Percentiles rank a stretch among this genome's conserved stretches.
phyloP scores from a whole-genome alignment of 805 yeast genomes.

The Yarrowia sp. region DNA sequence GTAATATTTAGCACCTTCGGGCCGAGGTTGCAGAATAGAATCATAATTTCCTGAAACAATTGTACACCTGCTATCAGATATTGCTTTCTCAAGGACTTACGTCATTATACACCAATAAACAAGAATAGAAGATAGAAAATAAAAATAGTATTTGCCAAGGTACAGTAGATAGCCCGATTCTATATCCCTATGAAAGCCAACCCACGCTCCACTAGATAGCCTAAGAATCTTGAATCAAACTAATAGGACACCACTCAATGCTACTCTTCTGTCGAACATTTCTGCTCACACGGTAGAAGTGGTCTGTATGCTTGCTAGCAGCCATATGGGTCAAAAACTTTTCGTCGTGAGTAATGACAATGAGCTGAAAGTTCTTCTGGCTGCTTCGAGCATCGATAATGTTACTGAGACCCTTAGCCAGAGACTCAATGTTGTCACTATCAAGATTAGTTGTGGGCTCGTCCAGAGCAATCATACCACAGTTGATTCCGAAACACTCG shows the following conservation, averaged over 20 bases:
- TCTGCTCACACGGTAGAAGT: constrained; percentile 76
- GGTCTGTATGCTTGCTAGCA: constrained; percentile 81
- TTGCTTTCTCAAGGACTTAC: too few relatives aligned
- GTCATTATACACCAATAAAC: too few relatives aligned
- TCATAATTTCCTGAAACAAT: too few relatives aligned
- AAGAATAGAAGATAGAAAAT: too few relatives aligned
- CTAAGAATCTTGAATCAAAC: not conserved
- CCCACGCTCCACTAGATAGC: too few relatives aligned
- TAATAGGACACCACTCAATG: constrained; percentile 50
- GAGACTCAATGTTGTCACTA: constrained; percentile 78
- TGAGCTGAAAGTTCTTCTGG: constrained; percentile 88
- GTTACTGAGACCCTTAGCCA: constrained; percentile 72
- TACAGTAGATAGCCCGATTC: too few relatives aligned
- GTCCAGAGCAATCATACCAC: constrained; percentile 94
- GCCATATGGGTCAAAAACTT: constrained; percentile 80
- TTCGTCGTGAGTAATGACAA: constrained; percentile 96
- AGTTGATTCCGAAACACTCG: constrained; percentile 90
- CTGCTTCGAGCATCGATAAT: constrained; percentile 70
- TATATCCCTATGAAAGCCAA: too few relatives aligned
- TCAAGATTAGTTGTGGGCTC: constrained; percentile 98
- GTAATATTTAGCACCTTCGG: too few relatives aligned
- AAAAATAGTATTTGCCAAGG: too few relatives aligned
- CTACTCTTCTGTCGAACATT: constrained; percentile 78
- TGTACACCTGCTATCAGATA: too few relatives aligned
- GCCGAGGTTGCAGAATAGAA: too few relatives aligned